phyloP scores from a whole-genome alignment of 495 filamentous ascomycete species.

The Aspergillus carlsbadensis region DNA sequence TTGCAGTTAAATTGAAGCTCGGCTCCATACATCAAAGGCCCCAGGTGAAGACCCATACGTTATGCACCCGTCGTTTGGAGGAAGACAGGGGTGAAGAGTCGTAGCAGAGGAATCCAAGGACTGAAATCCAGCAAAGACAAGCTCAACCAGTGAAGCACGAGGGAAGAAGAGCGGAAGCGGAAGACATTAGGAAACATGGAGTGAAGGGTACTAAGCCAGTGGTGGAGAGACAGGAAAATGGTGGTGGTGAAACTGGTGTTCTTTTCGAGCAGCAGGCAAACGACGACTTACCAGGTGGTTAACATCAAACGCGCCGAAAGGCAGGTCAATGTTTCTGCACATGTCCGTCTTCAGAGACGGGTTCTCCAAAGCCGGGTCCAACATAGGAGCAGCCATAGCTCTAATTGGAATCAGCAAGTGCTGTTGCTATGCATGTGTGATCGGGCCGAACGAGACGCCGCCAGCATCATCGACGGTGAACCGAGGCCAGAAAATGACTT shows the following conservation, averaged over 20 bases:
- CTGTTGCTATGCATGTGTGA: background rate
- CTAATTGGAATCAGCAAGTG: too few relatives aligned
- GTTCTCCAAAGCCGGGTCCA: slow-evolving; percentile 25
- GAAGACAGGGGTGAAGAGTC: slow-evolving; percentile 8
- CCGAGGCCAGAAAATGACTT: background rate
- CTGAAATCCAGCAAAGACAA: background rate
- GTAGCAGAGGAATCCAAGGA: background rate
- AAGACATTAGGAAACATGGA: background rate
- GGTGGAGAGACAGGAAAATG: background rate
- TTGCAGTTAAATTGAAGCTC: slow-evolving; percentile 18
- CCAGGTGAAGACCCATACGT: slow-evolving; percentile 16
- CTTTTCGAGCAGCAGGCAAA: background rate
- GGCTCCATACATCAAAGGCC: slow-evolving; percentile 19
- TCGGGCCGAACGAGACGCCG: background rate
- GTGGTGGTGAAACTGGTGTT: background rate
- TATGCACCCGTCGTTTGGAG: slow-evolving; percentile 16
- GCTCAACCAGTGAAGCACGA: background rate
- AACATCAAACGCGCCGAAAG: slow-evolving; percentile 23
- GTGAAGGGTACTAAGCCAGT: background rate
- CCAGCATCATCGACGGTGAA: background rate
- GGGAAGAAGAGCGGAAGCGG: background rate
- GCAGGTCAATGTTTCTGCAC: slow-evolving; percentile 30
- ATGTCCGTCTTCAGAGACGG: slow-evolving; percentile 23
- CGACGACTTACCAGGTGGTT: slow-evolving; percentile 27
- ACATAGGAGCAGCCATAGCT: background rate